Base-by-base conservation (phyloP, 257 asterid genomes). In the Solanum lycopersicoides region DNA sequence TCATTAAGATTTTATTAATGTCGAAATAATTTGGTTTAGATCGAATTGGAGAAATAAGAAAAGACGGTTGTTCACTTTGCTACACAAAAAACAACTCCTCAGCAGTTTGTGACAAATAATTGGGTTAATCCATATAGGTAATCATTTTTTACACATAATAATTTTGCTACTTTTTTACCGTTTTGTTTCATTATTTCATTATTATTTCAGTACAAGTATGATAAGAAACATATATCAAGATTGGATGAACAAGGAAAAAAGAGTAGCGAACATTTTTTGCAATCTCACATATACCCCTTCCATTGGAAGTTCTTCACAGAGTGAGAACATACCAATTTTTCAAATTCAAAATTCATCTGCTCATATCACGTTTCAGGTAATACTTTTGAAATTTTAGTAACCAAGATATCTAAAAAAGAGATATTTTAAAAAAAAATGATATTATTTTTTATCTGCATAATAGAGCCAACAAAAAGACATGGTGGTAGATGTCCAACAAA, bases 11-110 rank as follows among this genome's bases (percentile, higher is more conserved):
- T 35, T 69, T 5, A 59, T 84, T 77, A 34, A 28, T 68, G 74
- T 60, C 39, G 23, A 20, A 75, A 21, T 34, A 42, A 32, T 87
- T 53, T 41, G 86, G 72, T 45, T 82, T 72, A 89, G 89, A 75
- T 75, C 71, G 89, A 88, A 69, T 44, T 86, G 87, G 90, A 82
- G 87, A 86, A 56, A 32, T 90, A 71, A 77, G 53, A 66, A 21
- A 77, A n/a, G 63, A 16, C 45, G 65, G 25, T 3, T 18, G 39
- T 45, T 45, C 84, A 79, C 0, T 15, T 45, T 25, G 84, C 10
- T 79, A 66, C 41, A 44, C 84, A 79, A 25, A 25, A 15, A 28
- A 28, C 25, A 79, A n/a, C 37, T 28, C 25, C 42, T 3, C 66
- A 45, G 2, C 28, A 2, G 25, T 11, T 45, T 45, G 84, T 9